Base-by-base conservation (phyloP, 2,329 filamentous ascomycete species). In the Zelopaecilomyces penicillatus region DNA sequence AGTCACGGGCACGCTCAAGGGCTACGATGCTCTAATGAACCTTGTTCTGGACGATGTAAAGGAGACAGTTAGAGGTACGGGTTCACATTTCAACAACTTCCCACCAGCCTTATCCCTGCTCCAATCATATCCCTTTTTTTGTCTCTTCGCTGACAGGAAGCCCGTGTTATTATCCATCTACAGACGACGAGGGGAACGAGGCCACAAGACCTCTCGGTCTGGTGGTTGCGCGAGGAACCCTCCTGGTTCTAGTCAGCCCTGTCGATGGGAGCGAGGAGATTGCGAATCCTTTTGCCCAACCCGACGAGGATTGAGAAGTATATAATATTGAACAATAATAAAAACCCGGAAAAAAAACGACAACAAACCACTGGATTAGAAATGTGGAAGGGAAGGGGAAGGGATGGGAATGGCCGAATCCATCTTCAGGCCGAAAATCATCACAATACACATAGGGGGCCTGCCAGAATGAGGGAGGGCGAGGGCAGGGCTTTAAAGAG, bases 21-120 rank as follows among this genome's bases (percentile, higher is more conserved):
- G 93, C 50, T 97, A 90, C 65, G 93, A 98, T 64, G 90, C 93
- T 57, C 75, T 98, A 49, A 97, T 97, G 90, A 98, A 98, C 64
- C 75, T 98, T 50, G 93, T 98, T 28, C 73, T 98, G 45, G 93
- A 97, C 60, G 87, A 97, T 55, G 91, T 95, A 42, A 82, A 93
- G 64, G 93, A 98, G 65, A 77, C 84, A 39, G 82, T 96, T 67
- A 78, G 85, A 73, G 91, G 91, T 95, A 69, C 50, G 75, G 19
- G 19, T 19, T 19, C 19, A 19, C 19, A 19, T 19, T 19, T 19
- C 19, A 19, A 19, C 19, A 19, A 19, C 19, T 19, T 19, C 19
- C 19, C 19, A 19, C 19, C 43, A 38, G 41, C 37, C 5, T 35
- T 32, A 7, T 26, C 26, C 39, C 27, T 41, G 11, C 37, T 26